phyloP scores from a whole-genome alignment of 2,329 filamentous ascomycete species.

The Huntiella savannae region DNA sequence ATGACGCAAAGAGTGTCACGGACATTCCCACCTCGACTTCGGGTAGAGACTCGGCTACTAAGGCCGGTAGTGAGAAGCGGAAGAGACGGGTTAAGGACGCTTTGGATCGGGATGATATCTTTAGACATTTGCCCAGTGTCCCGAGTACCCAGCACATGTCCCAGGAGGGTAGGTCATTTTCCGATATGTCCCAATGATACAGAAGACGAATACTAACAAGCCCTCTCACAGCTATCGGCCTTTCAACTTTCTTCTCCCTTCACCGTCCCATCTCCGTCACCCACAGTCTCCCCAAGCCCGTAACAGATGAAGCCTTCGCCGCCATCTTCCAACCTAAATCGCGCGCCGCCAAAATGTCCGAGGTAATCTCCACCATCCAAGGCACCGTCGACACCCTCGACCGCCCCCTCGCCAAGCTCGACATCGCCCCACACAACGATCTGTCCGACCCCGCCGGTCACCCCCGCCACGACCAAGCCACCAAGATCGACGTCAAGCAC shows the following conservation, averaged over 20 bases:
- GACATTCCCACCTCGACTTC: conserved; percentile 26
- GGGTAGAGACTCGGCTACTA: conserved; percentile 23
- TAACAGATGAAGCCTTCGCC: conserved; percentile 59
- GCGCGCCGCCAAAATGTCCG: conserved; percentile 31
- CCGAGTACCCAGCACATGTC: conserved; percentile 56
- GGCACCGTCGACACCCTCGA: conserved; percentile 40
- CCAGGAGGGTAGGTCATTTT: conserved; percentile 35
- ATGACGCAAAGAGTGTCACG: conserved; percentile 27
- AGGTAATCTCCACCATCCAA: conserved; percentile 49
- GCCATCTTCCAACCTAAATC: conserved; percentile 54
- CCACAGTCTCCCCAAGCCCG: conserved; percentile 53
- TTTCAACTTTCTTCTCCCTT: conserved; percentile 89
- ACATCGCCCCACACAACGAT: conserved; percentile 18
- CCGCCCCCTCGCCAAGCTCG: conserved; percentile 34
- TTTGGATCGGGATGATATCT: conserved; percentile 24
- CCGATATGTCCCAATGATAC: neutral
- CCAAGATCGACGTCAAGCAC: conserved; percentile 33
- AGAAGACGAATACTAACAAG: conserved; percentile 11
- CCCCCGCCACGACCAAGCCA: conserved; percentile 24
- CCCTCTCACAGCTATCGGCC: conserved; percentile 47
- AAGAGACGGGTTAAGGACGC: conserved; percentile 39
- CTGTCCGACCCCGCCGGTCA: conserved; percentile 13
- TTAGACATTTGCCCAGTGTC: conserved; percentile 49
- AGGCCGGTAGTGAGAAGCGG: conserved; percentile 31
- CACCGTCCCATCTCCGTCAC: conserved; percentile 86